Evolutionary conservation across 2,329 filamentous ascomycete species (phyloP).

Genomic region (Aspergillus costaricaensis): DNA sequence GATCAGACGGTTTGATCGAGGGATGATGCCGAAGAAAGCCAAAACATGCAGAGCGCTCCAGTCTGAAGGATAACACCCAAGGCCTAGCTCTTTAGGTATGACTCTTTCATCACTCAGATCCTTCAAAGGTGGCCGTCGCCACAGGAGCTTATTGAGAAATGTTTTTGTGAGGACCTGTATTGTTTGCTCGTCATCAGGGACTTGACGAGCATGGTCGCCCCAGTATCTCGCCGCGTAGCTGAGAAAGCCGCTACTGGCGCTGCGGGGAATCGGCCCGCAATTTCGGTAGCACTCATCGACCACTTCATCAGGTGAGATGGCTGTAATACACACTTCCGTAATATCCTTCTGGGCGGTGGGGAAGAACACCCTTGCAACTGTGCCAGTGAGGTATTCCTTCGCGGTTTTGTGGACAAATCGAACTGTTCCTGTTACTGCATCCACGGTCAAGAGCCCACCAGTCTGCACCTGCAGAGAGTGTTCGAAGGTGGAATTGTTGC

Average conservation of each 20-base stretch:
- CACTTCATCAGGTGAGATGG: conserved; percentile 33
- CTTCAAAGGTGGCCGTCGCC: conserved; percentile 31
- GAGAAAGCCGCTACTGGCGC: conserved; percentile 16
- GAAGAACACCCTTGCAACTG: conserved; percentile 34
- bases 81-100: conserved; percentile 25
- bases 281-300: conserved; percentile 36
- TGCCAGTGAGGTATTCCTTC: conserved; percentile 31
- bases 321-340: conserved; percentile 30
- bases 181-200: conserved; percentile 32
- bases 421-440: conserved; percentile 28
- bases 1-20: conserved; percentile 28
- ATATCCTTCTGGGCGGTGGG: conserved; percentile 31
- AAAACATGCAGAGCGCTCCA: conserved; percentile 35
- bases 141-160: conserved; percentile 37
- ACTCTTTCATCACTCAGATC: conserved; percentile 8
- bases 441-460: conserved; percentile 30
- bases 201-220: conserved; percentile 32
- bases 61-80: conserved; percentile 30
- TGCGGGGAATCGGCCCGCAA: conserved; percentile 14
- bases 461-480: conserved; percentile 18
- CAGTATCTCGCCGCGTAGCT: conserved; percentile 33
- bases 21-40: conserved; percentile 31
- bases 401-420: conserved; percentile 34
- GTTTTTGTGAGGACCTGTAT: conserved; percentile 33
- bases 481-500: conserved; percentile 20